Percentiles rank a stretch among this genome's conserved stretches.
Conservation (phyloP, 257 asterid genomes). For the Solanum piurae region DNA sequence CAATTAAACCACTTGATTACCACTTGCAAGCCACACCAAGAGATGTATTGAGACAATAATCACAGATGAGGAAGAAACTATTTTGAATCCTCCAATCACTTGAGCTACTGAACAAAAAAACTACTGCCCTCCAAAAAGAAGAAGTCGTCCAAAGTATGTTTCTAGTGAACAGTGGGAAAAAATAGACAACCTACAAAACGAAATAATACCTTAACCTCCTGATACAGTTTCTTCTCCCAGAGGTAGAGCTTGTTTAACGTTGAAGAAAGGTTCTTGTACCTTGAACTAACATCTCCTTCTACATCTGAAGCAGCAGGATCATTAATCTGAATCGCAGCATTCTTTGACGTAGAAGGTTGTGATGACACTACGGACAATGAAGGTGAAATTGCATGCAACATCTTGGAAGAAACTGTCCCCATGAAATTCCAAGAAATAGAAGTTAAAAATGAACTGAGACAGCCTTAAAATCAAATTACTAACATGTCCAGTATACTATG, state of each 20-base stretch:
- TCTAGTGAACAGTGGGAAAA: not conserved
- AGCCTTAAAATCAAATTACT: not conserved
- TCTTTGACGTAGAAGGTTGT: slow-evolving; percentile 51
- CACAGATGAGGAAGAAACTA: not conserved
- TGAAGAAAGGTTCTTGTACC: slow-evolving; percentile 72
- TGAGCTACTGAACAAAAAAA: not conserved
- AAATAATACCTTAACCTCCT: slow-evolving; percentile 83
- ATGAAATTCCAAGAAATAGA: not conserved
- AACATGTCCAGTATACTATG: not conserved
- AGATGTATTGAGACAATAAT: not conserved
- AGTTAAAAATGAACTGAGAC: not conserved
- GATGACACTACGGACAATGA: slow-evolving; percentile 42
- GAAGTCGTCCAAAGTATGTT: not conserved
- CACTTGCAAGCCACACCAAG: not conserved
- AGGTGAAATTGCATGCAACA: slow-evolving; percentile 43
- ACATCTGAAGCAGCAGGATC: slow-evolving; percentile 41
- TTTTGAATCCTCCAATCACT: not conserved
- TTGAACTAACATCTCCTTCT: slow-evolving; percentile 47
- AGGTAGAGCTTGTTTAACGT: slow-evolving; percentile 75
- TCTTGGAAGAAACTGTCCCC: slow-evolving; percentile 67
- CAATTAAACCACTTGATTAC: not conserved
- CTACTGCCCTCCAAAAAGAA: not conserved
- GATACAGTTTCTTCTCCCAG: slow-evolving; percentile 95
- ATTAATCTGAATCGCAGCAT: slow-evolving; percentile 23
- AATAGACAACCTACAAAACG: not conserved